Evolutionary conservation across 805 yeast species (phyloP).

Genomic region (Naumovozyma dairenensis): DNA sequence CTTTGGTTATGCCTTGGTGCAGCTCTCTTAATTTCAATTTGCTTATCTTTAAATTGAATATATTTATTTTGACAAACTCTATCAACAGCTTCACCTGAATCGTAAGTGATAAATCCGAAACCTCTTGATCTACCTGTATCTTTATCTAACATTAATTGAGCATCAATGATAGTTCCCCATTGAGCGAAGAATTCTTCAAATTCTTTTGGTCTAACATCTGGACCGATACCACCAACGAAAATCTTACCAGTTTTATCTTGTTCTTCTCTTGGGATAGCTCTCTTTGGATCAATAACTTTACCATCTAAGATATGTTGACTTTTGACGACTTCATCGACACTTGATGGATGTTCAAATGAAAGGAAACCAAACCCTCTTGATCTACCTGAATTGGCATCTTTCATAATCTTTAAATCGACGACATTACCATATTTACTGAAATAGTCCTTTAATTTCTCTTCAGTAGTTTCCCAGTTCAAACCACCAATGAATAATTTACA

Average conservation of each 20-base stretch:
- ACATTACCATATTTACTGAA: slow-evolving; percentile 86
- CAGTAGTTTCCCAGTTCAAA: slow-evolving; percentile 94
- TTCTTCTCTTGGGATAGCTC: slow-evolving; percentile 95
- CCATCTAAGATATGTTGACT: slow-evolving; percentile 89
- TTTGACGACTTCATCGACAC: slow-evolving; percentile 79
- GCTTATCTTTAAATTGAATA: slow-evolving; percentile 74
- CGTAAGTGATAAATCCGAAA: slow-evolving; percentile 93
- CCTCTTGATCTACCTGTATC: slow-evolving; percentile 97
- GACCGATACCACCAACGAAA: slow-evolving; percentile 94
- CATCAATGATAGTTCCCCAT: slow-evolving; percentile 88
- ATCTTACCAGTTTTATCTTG: slow-evolving; percentile 95
- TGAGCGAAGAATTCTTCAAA: slow-evolving; percentile 78
- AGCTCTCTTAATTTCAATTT: slow-evolving; percentile 76
- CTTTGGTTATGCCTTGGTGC: slow-evolving; percentile 69
- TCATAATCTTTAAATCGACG: slow-evolving; percentile 82
- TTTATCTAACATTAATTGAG: slow-evolving; percentile 93
- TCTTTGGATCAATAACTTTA: slow-evolving; percentile 91
- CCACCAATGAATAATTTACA: slow-evolving; percentile 97
- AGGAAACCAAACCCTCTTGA: slow-evolving; percentile 93
- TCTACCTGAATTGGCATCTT: slow-evolving; percentile 75
- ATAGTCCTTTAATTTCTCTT: slow-evolving; percentile 71
- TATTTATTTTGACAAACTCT: slow-evolving; percentile 73
- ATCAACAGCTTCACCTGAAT: slow-evolving; percentile 89
- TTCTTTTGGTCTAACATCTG: slow-evolving; percentile 85
- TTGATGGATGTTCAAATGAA: slow-evolving; percentile 69